A percentile compares a stretch with the other conserved stretches of the same genome.
These are phyloP conservation scores for Starmerella sp. DNA, from an alignment of 805 yeast species.

Conservation along the genomic window DNA sequence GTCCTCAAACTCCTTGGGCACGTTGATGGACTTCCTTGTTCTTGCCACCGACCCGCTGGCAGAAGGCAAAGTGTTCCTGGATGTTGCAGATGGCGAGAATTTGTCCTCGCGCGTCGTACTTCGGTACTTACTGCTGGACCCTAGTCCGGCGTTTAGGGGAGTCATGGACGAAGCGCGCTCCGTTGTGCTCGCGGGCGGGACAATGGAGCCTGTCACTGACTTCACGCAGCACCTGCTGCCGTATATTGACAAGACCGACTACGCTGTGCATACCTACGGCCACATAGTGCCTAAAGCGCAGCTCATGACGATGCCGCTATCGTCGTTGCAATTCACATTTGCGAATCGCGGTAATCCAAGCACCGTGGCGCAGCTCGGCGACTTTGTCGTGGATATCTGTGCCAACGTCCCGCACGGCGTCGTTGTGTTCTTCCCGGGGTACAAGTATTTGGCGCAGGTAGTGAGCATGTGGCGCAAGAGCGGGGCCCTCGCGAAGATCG, in stretches of 20 bases:
- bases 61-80: slow-evolving; percentile 74
- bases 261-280: slow-evolving; percentile 58
- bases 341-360: slow-evolving; percentile 41
- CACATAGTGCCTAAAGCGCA: slow-evolving; percentile 71
- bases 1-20: slow-evolving; percentile 2
- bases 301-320: slow-evolving; percentile 48
- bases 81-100: slow-evolving; percentile 25
- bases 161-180: slow-evolving; percentile 55
- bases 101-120: slow-evolving; percentile 25
- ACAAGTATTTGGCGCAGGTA: slow-evolving; percentile 51
- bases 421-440: slow-evolving; percentile 79
- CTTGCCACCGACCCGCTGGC: slow-evolving; percentile 59
- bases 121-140: slow-evolving; percentile 68
- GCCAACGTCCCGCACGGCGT: slow-evolving; percentile 55
- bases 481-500: slow-evolving; percentile 24
- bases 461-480: slow-evolving; percentile 41
- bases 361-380: slow-evolving; percentile 44
- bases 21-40: slow-evolving; percentile 49
- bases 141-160: slow-evolving; percentile 56
- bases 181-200: slow-evolving; percentile 83
- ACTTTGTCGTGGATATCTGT: slow-evolving; percentile 35
- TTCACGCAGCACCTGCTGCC: slow-evolving; percentile 59
- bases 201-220: slow-evolving; percentile 83
- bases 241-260: slow-evolving; percentile 32
- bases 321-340: slow-evolving; percentile 55